Conservation (phyloP, 2,329 filamentous ascomycete genomes). For the Didymella pinodella region DNA sequence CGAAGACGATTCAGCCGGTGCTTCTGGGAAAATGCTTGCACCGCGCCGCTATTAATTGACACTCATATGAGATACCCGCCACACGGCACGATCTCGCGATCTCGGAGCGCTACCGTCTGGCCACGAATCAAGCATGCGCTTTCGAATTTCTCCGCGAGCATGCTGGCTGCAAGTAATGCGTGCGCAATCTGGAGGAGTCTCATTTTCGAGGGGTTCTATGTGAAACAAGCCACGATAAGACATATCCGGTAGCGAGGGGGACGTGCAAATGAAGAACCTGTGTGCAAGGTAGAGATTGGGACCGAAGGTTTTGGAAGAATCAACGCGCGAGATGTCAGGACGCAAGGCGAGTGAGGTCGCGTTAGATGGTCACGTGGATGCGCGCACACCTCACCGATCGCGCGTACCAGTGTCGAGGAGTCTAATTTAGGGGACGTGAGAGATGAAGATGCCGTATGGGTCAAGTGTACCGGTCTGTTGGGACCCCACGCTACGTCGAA, state of each 20-base stretch:
- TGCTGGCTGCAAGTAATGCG: slow-evolving; percentile 1
- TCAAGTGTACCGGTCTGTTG: slow-evolving; percentile 1
- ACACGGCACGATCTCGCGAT: slow-evolving; percentile 16
- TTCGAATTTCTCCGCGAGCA: slow-evolving; percentile 3
- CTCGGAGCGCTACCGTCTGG: slow-evolving; percentile 1
- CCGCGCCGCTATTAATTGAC: slow-evolving; percentile 12
- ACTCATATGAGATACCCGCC: slow-evolving; percentile 17
- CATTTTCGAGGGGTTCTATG: slow-evolving; percentile 15
- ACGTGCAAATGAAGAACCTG: slow-evolving; percentile 3
- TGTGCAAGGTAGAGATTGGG: slow-evolving; percentile 1
- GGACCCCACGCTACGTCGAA: neutral
- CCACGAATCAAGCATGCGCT: slow-evolving; percentile 14
- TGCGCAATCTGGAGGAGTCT: neutral
- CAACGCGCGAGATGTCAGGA: neutral
- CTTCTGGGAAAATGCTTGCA: slow-evolving; percentile 1
- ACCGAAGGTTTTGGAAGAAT: slow-evolving; percentile 11
- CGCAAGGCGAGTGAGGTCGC: neutral
- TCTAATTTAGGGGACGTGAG: neutral
- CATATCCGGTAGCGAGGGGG: slow-evolving; percentile 15
- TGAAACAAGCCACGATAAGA: slow-evolving; percentile 19
- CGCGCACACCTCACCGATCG: neutral
- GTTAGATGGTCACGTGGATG: neutral
- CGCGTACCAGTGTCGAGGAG: neutral
- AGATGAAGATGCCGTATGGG: neutral
- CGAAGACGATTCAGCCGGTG: neutral